Base-by-base conservation (phyloP, 768 basidiomycete species). In the Pisolithus orientalis region DNA sequence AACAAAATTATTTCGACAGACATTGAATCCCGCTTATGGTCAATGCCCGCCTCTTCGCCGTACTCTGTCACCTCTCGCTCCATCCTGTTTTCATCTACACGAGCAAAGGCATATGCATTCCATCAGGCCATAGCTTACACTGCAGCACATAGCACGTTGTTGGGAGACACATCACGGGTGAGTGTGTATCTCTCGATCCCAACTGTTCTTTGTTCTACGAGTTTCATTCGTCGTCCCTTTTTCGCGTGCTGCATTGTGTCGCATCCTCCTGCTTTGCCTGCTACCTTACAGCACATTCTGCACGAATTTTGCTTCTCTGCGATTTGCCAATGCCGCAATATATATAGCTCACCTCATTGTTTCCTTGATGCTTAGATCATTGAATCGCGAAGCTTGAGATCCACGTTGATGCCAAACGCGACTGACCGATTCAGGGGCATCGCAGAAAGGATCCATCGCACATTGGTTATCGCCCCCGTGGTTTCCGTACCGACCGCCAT, bases 381-480 rank as follows among this genome's bases (percentile, higher is more conserved):
- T 29, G 28, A 17, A 37, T 21, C 34, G 34, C 17, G 25, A 21
- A 4, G 17, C 16, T 28, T 13, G 46, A 37, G 37, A 4, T 37
- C 31, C 17, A 47, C 44, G 31, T 42, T 39, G 24, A 32, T 31
- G 39, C 52, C 56, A 49, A 45, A 49, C 44, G 29, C 63, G 16
- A 17, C 49, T 34, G 53, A 61, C 53, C 70, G 66, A 32, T 84
- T 87, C 61, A 66, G 71, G 31, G 78, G 79, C 17, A 68, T 88
- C 14, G 73, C 86, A 25, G 67, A 75, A n/a, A 80, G 75, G 54
- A 89, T 91, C 48, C 85, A 90, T 60, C 75, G 77, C 49, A 76
- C 79, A 17, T 71, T 91, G 25, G 74, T 79, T 5, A 75, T 88
- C 58, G 75, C 76, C 13, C 85, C 87, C 7, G 65, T 75, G 4